These are phyloP conservation scores for Nitzschia sp. DNA, from an alignment of 108 stramenopile genomes.

Conservation along the genomic window DNA sequence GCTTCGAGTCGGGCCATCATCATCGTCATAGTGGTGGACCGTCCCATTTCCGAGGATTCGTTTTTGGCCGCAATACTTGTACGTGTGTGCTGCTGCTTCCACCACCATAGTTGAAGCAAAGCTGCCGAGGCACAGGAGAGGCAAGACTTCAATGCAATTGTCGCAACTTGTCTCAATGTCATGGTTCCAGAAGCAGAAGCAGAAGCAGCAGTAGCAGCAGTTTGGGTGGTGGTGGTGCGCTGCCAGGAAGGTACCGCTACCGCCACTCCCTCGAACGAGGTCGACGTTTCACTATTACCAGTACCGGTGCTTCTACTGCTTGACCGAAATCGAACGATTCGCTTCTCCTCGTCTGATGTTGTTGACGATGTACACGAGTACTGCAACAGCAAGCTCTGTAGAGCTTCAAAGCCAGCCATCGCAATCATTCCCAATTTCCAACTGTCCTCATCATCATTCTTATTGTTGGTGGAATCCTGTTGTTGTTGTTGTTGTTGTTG, in stretches of 20 bases:
- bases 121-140: neutral
- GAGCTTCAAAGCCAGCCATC: conserved; percentile 20
- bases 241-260: neutral
- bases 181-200: conserved; percentile 10
- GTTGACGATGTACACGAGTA: conserved; percentile 17
- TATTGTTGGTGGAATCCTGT: conserved; percentile 4
- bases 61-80: neutral
- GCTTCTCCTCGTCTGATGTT: no score
- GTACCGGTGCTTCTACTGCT: no score
- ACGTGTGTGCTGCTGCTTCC: neutral
- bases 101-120: neutral
- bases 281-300: no score
- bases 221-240: neutral
- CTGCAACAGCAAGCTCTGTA: conserved; percentile 1
- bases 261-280: no score
- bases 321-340: neutral
- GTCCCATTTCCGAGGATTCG: neutral
- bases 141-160: conserved; percentile 21
- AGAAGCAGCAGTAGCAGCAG: neutral
- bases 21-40: no score
- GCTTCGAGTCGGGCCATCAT: neutral
- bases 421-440: conserved; percentile 1
- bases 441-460: neutral
- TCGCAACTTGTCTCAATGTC: conserved; percentile 20
- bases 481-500: no score